A percentile compares a stretch with the other conserved stretches of the same genome.
Evolutionary conservation across 2,329 filamentous ascomycete genomes (phyloP).

Genomic region (Talaromyces sp.): DNA sequence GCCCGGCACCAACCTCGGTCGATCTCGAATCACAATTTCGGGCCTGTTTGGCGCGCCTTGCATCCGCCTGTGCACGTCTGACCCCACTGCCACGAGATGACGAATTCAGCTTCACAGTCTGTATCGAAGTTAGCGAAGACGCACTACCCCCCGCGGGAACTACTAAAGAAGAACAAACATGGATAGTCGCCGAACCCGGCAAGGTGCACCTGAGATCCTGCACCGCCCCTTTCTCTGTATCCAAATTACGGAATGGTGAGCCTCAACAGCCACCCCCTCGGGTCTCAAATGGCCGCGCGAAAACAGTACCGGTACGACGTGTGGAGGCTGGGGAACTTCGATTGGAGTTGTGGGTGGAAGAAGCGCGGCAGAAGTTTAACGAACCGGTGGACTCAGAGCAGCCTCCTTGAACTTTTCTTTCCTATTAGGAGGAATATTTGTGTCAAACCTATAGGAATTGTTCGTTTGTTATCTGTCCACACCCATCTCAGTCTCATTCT

Average conservation of each 20-base stretch:
- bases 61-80: slow-evolving; percentile 47
- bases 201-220: slow-evolving; percentile 43
- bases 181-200: slow-evolving; percentile 62
- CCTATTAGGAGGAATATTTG: slow-evolving; percentile 11
- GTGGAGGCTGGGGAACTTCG: slow-evolving; percentile 67
- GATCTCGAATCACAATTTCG: slow-evolving; percentile 55
- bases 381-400: slow-evolving; percentile 44
- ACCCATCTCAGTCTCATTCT: slow-evolving; percentile 33
- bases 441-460: slow-evolving; percentile 19
- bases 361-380: slow-evolving; percentile 59
- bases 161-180: slow-evolving; percentile 56
- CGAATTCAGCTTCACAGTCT: slow-evolving; percentile 54
- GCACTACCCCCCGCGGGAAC: slow-evolving; percentile 51
- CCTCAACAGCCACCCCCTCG: slow-evolving; percentile 36
- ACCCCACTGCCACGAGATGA: slow-evolving; percentile 49
- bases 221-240: slow-evolving; percentile 44
- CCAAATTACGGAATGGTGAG: slow-evolving; percentile 40
- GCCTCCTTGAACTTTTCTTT: slow-evolving; percentile 32
- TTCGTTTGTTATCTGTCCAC: slow-evolving; percentile 24
- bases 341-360: slow-evolving; percentile 72
- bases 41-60: slow-evolving; percentile 48
- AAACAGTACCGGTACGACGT: slow-evolving; percentile 63
- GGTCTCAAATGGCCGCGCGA: slow-evolving; percentile 52
- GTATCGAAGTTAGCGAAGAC: slow-evolving; percentile 52
- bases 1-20: slow-evolving; percentile 34